These are phyloP conservation scores for Ogataea parapolymorpha DNA, from an alignment of 805 yeast species.

Conservation along the genomic window DNA sequence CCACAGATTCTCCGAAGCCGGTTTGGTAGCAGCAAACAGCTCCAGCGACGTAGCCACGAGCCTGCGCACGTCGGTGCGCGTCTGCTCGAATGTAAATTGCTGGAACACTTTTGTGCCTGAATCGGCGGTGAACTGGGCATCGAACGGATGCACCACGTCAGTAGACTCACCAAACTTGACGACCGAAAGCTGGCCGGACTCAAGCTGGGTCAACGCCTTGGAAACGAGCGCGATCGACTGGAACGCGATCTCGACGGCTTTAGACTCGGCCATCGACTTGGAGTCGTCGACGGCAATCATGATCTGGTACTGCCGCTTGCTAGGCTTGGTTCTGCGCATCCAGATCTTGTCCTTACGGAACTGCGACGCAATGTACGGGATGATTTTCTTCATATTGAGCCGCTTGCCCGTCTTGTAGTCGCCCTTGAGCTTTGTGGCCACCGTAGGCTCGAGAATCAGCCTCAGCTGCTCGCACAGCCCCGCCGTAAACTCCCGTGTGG, in stretches of 20 bases:
- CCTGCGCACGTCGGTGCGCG: conserved; percentile 76
- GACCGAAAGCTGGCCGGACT: conserved; percentile 88
- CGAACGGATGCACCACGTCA: conserved; percentile 84
- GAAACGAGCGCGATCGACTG: conserved; percentile 92
- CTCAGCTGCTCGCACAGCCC: conserved; percentile 90
- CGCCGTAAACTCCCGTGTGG: conserved; percentile 85
- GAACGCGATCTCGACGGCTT: conserved; percentile 87
- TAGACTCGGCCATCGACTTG: conserved; percentile 93
- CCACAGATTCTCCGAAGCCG: conserved; percentile 68
- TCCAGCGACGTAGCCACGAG: conserved; percentile 70
- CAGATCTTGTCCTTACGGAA: conserved; percentile 97
- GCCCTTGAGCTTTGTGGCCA: conserved; percentile 92
- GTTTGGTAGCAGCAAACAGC: conserved; percentile 59
- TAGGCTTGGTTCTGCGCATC: conserved; percentile 96
- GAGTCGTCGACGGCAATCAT: conserved; percentile 98
- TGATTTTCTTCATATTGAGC: conserved; percentile 94
- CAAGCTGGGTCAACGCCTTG: conserved; percentile 88
- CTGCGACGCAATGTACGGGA: conserved; percentile 96
- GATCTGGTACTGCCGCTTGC: conserved; percentile 94
- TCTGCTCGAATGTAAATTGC: conserved; percentile 88
- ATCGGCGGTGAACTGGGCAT: conserved; percentile 76
- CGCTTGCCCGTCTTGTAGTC: conserved; percentile 97
- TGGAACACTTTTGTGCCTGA: conserved; percentile 82
- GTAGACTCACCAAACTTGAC: conserved; percentile 87
- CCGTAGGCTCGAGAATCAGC: conserved; percentile 89